A percentile compares a stretch with the other conserved stretches of the same genome.
These are phyloP conservation scores for Raphanus hybrid DNA, from an alignment of 441 rosid species.

Conservation along the genomic window DNA sequence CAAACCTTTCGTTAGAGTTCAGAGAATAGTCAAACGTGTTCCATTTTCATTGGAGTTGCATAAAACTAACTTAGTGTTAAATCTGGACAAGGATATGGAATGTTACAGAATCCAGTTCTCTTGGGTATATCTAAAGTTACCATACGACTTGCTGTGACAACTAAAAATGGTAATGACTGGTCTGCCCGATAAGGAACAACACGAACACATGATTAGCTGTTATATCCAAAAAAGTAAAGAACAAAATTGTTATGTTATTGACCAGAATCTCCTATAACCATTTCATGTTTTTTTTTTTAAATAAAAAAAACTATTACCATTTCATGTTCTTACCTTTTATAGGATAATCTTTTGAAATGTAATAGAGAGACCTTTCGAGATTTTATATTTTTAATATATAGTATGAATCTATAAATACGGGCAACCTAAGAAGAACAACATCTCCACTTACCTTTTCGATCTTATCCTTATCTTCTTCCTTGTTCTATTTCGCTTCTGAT, in stretches of 20 bases:
- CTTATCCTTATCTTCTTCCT: conserved; percentile 45
- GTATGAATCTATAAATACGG: conserved; percentile 37
- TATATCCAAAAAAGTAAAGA: conserved; percentile 25
- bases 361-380: not conserved
- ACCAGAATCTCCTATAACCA: conserved; percentile 11
- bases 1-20: not conserved
- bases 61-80: not conserved
- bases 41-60: not conserved
- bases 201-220: conserved; percentile 31
- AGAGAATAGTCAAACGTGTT: not conserved
- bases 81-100: conserved; percentile 21
- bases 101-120: conserved; percentile 1
- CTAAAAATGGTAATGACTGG: not conserved
- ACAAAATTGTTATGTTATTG: conserved; percentile 6
- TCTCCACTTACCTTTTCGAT: conserved; percentile 25
- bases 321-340: not conserved
- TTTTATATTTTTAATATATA: not conserved
- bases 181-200: conserved; percentile 17
- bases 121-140: conserved; percentile 1
- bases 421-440: conserved; percentile 26
- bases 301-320: not conserved
- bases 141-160: not conserved
- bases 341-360: conserved; percentile 21
- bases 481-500: conserved; percentile 33
- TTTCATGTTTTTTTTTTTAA: not conserved